These are phyloP conservation scores for Kwoniella botswanensis DNA, from an alignment of 768 basidiomycete genomes.

Conservation along the genomic window DNA sequence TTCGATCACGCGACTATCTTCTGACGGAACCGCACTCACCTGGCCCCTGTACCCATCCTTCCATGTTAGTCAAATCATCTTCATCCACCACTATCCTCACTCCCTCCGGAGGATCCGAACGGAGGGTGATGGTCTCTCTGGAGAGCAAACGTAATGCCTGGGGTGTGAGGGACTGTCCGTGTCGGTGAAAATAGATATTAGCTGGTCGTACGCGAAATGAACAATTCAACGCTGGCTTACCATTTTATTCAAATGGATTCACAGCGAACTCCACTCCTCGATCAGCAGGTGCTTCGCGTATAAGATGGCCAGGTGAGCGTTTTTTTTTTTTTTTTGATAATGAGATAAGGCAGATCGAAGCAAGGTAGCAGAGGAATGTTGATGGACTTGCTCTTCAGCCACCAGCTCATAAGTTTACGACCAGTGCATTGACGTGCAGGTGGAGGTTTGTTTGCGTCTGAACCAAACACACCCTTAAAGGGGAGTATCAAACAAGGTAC, in stretches of 20 bases:
- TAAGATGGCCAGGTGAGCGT: too few species aligned
- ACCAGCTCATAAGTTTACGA: slow-evolving; percentile 6
- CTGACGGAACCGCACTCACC: slow-evolving; percentile 63
- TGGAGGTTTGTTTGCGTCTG: slow-evolving; percentile 10
- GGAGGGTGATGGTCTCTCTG: slow-evolving; percentile 80
- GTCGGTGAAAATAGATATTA: neutral
- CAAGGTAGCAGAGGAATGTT: slow-evolving; percentile 1
- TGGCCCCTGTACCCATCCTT: slow-evolving; percentile 86
- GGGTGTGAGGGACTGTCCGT: slow-evolving; percentile 48
- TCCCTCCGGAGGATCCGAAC: slow-evolving; percentile 85
- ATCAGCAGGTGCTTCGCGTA: too few species aligned
- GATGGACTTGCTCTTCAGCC: neutral
- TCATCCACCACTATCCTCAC: slow-evolving; percentile 81
- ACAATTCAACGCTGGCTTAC: neutral
- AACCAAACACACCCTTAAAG: slow-evolving; percentile 7
- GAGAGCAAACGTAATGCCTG: slow-evolving; percentile 76
- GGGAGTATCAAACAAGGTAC: neutral
- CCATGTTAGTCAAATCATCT: slow-evolving; percentile 85
- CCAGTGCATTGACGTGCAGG: neutral
- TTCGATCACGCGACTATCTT: neutral
- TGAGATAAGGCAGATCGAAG: neutral
- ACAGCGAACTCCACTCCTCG: too few species aligned
- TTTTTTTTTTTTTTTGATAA: too few species aligned
- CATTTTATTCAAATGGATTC: neutral
- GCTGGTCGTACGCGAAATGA: neutral